These are phyloP conservation scores for Lolium multiflorum DNA, from an alignment of 176 grass and related monocot species.

Conservation along the genomic window DNA sequence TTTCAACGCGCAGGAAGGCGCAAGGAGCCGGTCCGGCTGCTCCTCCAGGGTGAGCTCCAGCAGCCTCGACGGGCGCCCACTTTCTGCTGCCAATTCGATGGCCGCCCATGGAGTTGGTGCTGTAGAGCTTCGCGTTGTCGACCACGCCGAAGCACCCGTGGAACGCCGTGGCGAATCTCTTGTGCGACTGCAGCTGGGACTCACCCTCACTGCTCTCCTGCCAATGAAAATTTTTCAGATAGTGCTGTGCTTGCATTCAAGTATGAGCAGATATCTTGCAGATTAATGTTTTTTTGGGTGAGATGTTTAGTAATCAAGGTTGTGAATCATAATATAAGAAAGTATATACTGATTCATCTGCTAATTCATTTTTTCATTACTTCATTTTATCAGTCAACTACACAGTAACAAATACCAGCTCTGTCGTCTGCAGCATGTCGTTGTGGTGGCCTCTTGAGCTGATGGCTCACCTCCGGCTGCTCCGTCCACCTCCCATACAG, in stretches of 20 bases:
- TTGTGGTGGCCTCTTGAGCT: constrained; percentile 95
- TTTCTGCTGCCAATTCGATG: no score
- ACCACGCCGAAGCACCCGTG: constrained; percentile 71
- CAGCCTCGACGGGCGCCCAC: no score
- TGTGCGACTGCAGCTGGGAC: constrained; percentile 88
- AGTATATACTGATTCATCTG: not conserved
- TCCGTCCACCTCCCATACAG: no score
- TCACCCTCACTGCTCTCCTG: constrained; percentile 96
- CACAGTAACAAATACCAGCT: constrained; percentile 60
- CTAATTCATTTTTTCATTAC: not conserved
- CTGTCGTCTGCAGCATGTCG: constrained; percentile 89
- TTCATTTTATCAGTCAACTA: constrained; percentile 8
- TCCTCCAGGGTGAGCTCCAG: no score
- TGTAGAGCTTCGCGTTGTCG: constrained; percentile 80
- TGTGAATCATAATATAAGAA: not conserved
- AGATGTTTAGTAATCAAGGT: not conserved
- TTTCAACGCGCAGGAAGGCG: no score
- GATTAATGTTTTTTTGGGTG: not conserved
- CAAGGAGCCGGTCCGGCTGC: no score
- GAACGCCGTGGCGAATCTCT: constrained; percentile 76
- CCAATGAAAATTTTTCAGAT: constrained; percentile 36
- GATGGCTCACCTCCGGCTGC: constrained; percentile 46
- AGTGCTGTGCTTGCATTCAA: not conserved
- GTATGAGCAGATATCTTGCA: not conserved
- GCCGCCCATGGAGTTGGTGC: constrained; percentile 62